A percentile compares a stretch with the other conserved stretches of the same genome.
These are phyloP conservation scores for Pelargonium australe DNA, from an alignment of 441 rosid species.

Conservation along the genomic window DNA sequence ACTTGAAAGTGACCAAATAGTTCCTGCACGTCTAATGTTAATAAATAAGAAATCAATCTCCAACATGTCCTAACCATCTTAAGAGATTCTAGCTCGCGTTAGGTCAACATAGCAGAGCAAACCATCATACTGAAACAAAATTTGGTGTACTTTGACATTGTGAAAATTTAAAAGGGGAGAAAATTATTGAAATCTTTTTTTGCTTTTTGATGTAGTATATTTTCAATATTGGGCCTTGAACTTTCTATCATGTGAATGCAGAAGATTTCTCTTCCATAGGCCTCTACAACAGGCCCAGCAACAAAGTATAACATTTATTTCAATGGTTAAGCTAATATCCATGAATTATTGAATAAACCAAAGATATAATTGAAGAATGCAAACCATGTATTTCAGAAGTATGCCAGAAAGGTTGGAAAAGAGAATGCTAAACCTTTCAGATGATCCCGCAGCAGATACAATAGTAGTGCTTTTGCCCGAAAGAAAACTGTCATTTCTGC, in stretches of 20 bases:
- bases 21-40: not conserved
- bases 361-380: not conserved
- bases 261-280: not conserved
- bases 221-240: not conserved
- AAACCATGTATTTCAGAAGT: not conserved
- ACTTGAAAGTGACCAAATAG: not conserved
- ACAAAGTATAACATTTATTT: not conserved
- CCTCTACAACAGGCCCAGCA: not conserved
- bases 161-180: not conserved
- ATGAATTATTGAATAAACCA: not conserved
- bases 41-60: not conserved
- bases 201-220: not conserved
- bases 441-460: conserved; percentile 51
- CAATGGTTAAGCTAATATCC: not conserved
- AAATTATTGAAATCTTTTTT: not conserved
- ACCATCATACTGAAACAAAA: not conserved
- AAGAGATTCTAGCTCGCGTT: not conserved
- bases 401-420: conserved; percentile 10
- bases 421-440: conserved; percentile 54
- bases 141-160: not conserved
- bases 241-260: not conserved
- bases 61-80: not conserved
- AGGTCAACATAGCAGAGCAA: not conserved
- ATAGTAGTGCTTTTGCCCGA: conserved; percentile 60
- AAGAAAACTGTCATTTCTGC: conserved; percentile 50